A percentile compares a stretch with the other conserved stretches of the same genome.
Conservation (phyloP, 805 yeast species). For the Clavispora santaluciae region DNA sequence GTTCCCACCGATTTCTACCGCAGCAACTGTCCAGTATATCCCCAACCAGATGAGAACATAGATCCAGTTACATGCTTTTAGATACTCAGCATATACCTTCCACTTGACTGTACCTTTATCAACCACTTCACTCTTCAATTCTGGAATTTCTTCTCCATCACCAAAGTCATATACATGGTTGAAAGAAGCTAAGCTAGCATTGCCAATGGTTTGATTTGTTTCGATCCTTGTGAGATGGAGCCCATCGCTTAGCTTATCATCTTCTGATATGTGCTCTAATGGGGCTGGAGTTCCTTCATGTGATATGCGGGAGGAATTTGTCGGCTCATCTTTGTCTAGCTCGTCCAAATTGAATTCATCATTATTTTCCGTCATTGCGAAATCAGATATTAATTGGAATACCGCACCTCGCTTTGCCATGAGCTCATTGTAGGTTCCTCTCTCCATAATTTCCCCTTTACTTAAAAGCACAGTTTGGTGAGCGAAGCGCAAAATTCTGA, state of each 20-base stretch:
- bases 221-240: constrained; percentile 12
- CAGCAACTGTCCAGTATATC: constrained; percentile 20
- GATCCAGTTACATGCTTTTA: constrained; percentile 29
- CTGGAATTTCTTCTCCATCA: constrained; percentile 21
- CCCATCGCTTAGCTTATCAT: constrained; percentile 10
- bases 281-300: constrained; percentile 6
- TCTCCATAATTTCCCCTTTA: constrained; percentile 51
- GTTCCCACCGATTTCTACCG: constrained; percentile 21
- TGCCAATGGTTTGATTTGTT: constrained; percentile 15
- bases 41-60: constrained; percentile 17
- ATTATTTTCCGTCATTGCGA: constrained; percentile 19
- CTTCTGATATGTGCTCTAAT: constrained; percentile 15
- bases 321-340: not conserved
- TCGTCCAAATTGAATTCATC: constrained; percentile 10
- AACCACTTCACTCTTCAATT: constrained; percentile 11
- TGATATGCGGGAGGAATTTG: constrained; percentile 4
- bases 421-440: constrained; percentile 48
- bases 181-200: constrained; percentile 30
- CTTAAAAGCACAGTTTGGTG: constrained; percentile 57
- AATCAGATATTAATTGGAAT: constrained; percentile 27
- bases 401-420: constrained; percentile 35
- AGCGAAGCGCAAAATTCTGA: constrained; percentile 53
- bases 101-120: constrained; percentile 28
- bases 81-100: constrained; percentile 24
- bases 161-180: constrained; percentile 29